Base-by-base conservation (phyloP, 306 rosid genomes). In the Trichosanthes cucumerina region DNA sequence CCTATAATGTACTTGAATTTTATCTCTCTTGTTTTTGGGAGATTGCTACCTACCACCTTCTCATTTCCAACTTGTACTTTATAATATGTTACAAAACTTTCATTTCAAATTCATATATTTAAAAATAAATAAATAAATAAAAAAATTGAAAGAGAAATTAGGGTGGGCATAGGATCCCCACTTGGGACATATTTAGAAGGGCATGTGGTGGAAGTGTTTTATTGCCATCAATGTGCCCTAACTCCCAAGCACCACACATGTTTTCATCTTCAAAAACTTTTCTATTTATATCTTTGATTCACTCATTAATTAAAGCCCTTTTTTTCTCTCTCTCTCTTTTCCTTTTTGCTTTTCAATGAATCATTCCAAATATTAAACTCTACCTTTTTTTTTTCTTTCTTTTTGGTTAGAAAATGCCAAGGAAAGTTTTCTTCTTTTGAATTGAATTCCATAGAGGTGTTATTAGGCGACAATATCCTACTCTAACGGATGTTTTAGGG, bases 221-320 rank as follows among this genome's bases (percentile, higher is more conserved):
- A 39, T 78, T 54, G 78, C 44, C 78, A 70, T 80, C 60, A n/a
- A n/a, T 80, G 82, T 56, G 34, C 82, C 79, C 79, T 1, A 80
- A 80, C 47, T 54, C 38, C 78, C 79, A 80, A 79, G 9, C 81
- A 79, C 34, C 66, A 79, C 76, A 36, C 76, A 66, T 50, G 76
- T 57, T 56, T 64, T 15, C 44, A 1, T 28, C 46, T 39, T 66
- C 74, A 66, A 10, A 47, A 47, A 4, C 13, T 8, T 28, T 39
- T 66, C 31, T 39, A 36, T 5, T 36, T 69, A n/a, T 70, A 70
- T 70, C 12, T 44, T 14, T 12, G 44, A 21, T 44, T 21, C 1
- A 43, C 10, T 44, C 49, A 44, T 50, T 16, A 16, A 50, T 65
- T 36, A 19, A 63, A 63, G 2, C 64, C 39, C 4, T 13, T 62